Evolutionary conservation across 768 basidiomycete species (phyloP).

Genomic region (Suillus luteus): DNA sequence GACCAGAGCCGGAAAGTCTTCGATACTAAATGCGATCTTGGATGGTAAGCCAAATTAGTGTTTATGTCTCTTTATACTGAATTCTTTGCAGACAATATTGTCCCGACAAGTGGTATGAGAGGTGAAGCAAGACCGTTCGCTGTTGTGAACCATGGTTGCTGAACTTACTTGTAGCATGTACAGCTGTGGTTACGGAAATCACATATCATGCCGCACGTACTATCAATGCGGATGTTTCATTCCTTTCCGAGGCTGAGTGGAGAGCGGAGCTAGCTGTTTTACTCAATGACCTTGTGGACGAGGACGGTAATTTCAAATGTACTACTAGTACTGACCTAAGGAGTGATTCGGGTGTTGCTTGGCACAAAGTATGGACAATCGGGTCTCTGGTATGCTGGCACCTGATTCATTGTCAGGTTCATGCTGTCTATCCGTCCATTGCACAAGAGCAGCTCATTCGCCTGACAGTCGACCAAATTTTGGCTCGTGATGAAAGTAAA

Average conservation of each 20-base stretch:
- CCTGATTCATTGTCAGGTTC: conserved; percentile 42
- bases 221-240: conserved; percentile 61
- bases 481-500: conserved; percentile 49
- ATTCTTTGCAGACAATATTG: conserved; percentile 49
- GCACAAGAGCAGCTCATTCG: conserved; percentile 47
- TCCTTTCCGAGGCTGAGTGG: conserved; percentile 60
- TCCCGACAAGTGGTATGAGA: conserved; percentile 68
- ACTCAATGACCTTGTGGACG: conserved; percentile 58
- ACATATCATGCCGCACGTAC: conserved; percentile 54
- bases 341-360: conserved; percentile 62
- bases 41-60: conserved; percentile 42
- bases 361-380: conserved; percentile 49
- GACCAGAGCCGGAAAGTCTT: conserved; percentile 64
- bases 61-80: conserved; percentile 7
- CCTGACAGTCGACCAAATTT: conserved; percentile 54
- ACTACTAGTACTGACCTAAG: conserved; percentile 55
- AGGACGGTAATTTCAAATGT: conserved; percentile 55
- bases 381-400: neutral
- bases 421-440: conserved; percentile 60
- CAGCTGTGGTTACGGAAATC: conserved; percentile 66
- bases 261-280: conserved; percentile 55
- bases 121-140: conserved; percentile 35
- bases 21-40: conserved; percentile 60
- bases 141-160: neutral
- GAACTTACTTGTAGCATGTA: conserved; percentile 48